These are phyloP conservation scores for Fomitopsis palustris DNA, from an alignment of 1,284 basidiomycete genomes.

Conservation along the genomic window DNA sequence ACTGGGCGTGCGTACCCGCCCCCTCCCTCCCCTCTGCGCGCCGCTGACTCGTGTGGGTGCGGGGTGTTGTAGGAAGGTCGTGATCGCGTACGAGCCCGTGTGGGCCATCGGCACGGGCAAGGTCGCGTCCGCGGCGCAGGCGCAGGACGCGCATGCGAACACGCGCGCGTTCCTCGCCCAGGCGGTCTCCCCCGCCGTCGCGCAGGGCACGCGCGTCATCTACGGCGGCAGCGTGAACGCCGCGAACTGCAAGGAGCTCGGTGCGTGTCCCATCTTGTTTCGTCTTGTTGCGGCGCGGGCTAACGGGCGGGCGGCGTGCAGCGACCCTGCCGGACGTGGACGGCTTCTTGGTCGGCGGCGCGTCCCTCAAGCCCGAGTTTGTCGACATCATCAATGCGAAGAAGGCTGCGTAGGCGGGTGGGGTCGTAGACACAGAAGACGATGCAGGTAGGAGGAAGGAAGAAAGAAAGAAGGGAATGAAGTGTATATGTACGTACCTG, in stretches of 20 bases:
- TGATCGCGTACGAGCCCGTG: slow-evolving; percentile 95
- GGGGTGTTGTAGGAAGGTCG: slow-evolving; percentile 64
- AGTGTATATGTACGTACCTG: too few species aligned
- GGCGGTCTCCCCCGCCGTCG: slow-evolving; percentile 67
- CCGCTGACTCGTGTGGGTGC: not conserved
- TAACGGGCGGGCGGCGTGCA: slow-evolving; percentile 26
- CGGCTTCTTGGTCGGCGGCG: slow-evolving; percentile 99
- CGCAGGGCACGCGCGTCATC: slow-evolving; percentile 83
- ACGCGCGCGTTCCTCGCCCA: slow-evolving; percentile 77
- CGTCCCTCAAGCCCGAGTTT: slow-evolving; percentile 97
- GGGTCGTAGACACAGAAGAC: too few species aligned
- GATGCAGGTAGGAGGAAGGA: too few species aligned
- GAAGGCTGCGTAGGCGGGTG: slow-evolving; percentile 21
- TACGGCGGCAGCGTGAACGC: slow-evolving; percentile 95
- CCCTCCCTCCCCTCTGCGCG: not conserved
- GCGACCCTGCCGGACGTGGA: slow-evolving; percentile 84
- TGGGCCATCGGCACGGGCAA: slow-evolving; percentile 99
- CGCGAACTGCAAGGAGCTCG: slow-evolving; percentile 83
- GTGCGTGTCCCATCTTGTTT: slow-evolving; percentile 47
- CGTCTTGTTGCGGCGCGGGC: not conserved
- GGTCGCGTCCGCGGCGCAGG: slow-evolving; percentile 89
- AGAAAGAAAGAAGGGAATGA: too few species aligned
- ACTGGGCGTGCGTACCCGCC: slow-evolving; percentile 67
- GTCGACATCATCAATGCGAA: slow-evolving; percentile 86
- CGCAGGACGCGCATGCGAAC: slow-evolving; percentile 88